Evolutionary conservation across 345 rosid species (phyloP).

Genomic region (Eucalyptus fibrosa): DNA sequence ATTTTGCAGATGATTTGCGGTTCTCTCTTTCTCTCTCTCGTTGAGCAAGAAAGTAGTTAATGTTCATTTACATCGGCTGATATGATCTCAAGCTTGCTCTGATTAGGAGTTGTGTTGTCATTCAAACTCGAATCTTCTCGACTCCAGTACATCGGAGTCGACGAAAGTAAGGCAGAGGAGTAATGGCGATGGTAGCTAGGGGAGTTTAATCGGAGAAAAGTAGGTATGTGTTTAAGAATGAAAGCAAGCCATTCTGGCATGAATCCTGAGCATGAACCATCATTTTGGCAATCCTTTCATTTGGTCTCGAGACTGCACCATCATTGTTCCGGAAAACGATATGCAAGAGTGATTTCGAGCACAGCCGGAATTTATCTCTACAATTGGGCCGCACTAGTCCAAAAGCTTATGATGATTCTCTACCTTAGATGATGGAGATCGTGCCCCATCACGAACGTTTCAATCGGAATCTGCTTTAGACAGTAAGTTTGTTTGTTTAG

Average conservation of each 20-base stretch:
- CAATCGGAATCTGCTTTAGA: not conserved
- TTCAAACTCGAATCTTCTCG: not conserved
- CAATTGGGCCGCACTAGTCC: not conserved
- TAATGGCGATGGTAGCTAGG: not conserved
- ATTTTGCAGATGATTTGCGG: not conserved
- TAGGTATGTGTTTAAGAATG: not conserved
- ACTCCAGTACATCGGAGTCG: not conserved
- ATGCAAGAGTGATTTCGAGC: not conserved
- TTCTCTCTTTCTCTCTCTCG: not conserved
- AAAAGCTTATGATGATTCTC: not conserved
- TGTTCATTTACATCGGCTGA: not conserved
- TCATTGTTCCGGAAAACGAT: not conserved
- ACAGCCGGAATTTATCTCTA: not conserved
- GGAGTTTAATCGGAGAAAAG: not conserved
- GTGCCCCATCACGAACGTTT: not conserved
- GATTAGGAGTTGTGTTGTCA: not conserved
- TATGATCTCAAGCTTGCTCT: not conserved
- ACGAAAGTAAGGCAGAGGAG: not conserved
- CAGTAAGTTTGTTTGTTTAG: not conserved
- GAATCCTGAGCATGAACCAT: not conserved
- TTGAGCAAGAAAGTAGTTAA: not conserved
- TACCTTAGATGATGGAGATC: not conserved
- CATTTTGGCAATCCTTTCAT: not conserved
- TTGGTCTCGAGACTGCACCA: not conserved
- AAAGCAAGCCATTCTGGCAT: not conserved